A percentile compares a stretch with the other conserved stretches of the same genome.
phyloP scores from a whole-genome alignment of 225 moss, liverwort and hornwort species.

The Pseudisothecium myosuroides region DNA sequence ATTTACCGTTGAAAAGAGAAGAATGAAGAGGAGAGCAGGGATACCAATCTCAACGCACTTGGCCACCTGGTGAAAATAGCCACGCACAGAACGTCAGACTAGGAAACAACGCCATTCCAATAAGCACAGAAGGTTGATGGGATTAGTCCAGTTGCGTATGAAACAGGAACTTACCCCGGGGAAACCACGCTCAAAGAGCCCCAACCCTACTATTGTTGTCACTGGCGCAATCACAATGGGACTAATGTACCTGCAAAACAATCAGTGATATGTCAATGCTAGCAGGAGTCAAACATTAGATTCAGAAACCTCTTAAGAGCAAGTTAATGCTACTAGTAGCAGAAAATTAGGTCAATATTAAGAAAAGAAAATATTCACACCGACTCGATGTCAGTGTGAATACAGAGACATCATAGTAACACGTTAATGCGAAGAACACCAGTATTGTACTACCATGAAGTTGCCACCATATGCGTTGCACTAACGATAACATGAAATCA shows the following conservation, averaged over 20 bases:
- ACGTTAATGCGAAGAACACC: not conserved
- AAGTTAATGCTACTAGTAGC: too few species aligned
- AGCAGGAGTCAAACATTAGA: not conserved
- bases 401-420: not conserved
- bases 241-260: constrained; percentile 47
- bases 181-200: constrained; percentile 59
- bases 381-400: too few species aligned
- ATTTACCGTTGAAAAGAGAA: constrained; percentile 51
- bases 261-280: not conserved
- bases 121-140: too few species aligned
- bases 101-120: not conserved
- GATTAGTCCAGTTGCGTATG: not conserved
- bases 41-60: constrained; percentile 83
- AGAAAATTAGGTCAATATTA: not conserved
- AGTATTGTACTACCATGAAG: not conserved
- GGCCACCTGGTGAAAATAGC: constrained; percentile 29
- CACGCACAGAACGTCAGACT: not conserved
- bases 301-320: not conserved
- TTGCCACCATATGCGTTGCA: not conserved
- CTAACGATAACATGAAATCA: not conserved
- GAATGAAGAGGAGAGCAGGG: constrained; percentile 55
- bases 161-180: constrained; percentile 28
- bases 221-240: constrained; percentile 75
- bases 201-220: constrained; percentile 53
- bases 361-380: not conserved